Conservation (phyloP, 305 asterid genomes). For the Fraxinus greggii region DNA sequence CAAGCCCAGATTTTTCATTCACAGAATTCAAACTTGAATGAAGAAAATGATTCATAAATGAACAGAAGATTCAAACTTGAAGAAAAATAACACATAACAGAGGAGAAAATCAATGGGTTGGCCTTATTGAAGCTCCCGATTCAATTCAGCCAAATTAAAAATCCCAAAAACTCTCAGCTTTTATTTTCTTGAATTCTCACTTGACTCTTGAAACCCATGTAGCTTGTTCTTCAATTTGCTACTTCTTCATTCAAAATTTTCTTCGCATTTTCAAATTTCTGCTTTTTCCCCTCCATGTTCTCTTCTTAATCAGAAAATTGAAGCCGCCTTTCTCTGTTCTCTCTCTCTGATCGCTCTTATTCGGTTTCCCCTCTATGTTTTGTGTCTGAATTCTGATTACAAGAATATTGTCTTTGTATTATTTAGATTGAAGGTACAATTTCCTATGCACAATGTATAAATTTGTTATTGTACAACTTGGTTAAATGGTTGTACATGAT, state of each 20-base stretch:
- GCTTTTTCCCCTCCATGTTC: slow-evolving; percentile 19
- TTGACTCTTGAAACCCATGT: slow-evolving; percentile 34
- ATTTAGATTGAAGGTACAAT: slow-evolving; percentile 33
- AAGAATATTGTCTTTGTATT: slow-evolving; percentile 18
- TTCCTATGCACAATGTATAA: slow-evolving; percentile 27
- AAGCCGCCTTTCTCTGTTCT: slow-evolving; percentile 35
- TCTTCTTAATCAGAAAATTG: slow-evolving; percentile 39
- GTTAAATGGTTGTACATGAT: slow-evolving; percentile 9
- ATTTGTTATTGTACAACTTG: slow-evolving; percentile 12
- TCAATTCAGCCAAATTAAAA: neutral
- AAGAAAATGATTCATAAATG: slow-evolving; percentile 24
- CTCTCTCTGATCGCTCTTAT: slow-evolving; percentile 45
- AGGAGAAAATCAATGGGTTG: slow-evolving; percentile 27
- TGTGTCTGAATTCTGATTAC: slow-evolving; percentile 35
- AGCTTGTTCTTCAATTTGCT: slow-evolving; percentile 34
- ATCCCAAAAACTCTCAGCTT: slow-evolving; percentile 29
- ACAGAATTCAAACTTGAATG: slow-evolving; percentile 31
- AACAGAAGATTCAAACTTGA: slow-evolving; percentile 36
- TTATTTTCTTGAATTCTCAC: slow-evolving; percentile 20
- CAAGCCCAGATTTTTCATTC: slow-evolving; percentile 35
- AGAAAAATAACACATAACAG: slow-evolving; percentile 14
- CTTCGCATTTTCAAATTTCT: slow-evolving; percentile 34
- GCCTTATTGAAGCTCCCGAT: slow-evolving; percentile 40
- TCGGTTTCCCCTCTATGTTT: slow-evolving; percentile 32
- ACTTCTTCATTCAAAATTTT: slow-evolving; percentile 32